These are phyloP conservation scores for Didymella glomerata DNA, from an alignment of 2,329 filamentous ascomycete species.

Conservation along the genomic window DNA sequence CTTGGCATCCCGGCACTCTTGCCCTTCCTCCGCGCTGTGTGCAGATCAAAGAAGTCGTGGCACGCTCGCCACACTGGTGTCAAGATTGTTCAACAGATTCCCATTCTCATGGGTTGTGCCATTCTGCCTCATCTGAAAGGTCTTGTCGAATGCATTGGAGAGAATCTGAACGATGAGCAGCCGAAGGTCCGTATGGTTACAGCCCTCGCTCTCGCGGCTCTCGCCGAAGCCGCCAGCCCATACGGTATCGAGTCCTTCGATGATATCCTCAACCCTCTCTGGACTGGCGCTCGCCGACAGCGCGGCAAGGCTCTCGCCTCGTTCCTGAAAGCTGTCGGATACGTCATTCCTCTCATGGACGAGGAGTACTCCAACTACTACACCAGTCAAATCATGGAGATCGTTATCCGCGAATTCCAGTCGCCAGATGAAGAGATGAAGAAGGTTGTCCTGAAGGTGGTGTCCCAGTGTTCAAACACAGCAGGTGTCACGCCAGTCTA, in stretches of 20 bases:
- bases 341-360: constrained; percentile 98
- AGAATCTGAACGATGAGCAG: constrained; percentile 96
- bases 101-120: constrained; percentile 97
- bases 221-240: constrained; percentile 95
- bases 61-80: constrained; percentile 97
- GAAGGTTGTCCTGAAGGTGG: constrained; percentile 96
- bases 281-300: constrained; percentile 96
- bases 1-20: constrained; percentile 94
- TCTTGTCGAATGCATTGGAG: constrained; percentile 93
- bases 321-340: constrained; percentile 96
- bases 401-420: constrained; percentile 91
- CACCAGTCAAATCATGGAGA: constrained; percentile 98
- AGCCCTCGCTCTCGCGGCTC: constrained; percentile 88
- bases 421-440: constrained; percentile 99
- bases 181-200: constrained; percentile 98
- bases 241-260: constrained; percentile 99
- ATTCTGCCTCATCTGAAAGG: constrained; percentile 95
- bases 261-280: constrained; percentile 94
- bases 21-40: constrained; percentile 94
- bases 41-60: constrained; percentile 98
- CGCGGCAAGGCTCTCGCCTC: constrained; percentile 94
- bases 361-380: constrained; percentile 99
- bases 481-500: constrained; percentile 95
- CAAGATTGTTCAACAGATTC: constrained; percentile 99
- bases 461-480: constrained; percentile 93